Evolutionary conservation across 768 basidiomycete genomes (phyloP).

Genomic region (Neoboletus brunneissimus): DNA sequence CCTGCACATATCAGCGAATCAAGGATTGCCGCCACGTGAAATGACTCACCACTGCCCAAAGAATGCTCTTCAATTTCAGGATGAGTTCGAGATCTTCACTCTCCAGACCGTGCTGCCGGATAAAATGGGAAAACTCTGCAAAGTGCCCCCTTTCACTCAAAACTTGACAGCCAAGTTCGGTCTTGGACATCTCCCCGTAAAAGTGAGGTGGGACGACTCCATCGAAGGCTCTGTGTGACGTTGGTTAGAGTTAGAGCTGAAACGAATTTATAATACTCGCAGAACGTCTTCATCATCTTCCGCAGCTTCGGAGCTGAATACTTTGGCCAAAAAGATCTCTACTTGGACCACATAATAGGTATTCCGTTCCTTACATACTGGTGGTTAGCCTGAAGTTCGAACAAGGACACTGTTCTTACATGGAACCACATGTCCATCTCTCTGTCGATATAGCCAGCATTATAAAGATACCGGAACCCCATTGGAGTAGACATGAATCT

Average conservation of each 20-base stretch:
- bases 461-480: constrained; percentile 90
- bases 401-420: constrained; percentile 43
- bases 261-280: constrained; percentile 33
- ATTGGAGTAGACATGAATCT: constrained; percentile 94
- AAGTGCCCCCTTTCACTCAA: constrained; percentile 91
- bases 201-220: constrained; percentile 92
- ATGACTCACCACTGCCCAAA: constrained; percentile 92
- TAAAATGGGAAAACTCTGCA: constrained; percentile 84
- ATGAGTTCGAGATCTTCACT: constrained; percentile 80
- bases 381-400: constrained; percentile 6
- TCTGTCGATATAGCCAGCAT: constrained; percentile 87
- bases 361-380: constrained; percentile 76
- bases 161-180: constrained; percentile 89
- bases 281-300: constrained; percentile 69
- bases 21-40: not conserved
- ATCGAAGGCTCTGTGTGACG: constrained; percentile 60
- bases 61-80: constrained; percentile 86
- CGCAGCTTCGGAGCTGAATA: constrained; percentile 53
- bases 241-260: not conserved
- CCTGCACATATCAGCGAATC: constrained; percentile 45
- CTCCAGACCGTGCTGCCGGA: constrained; percentile 83
- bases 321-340: constrained; percentile 85
- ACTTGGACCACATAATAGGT: constrained; percentile 90
- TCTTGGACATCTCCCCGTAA: constrained; percentile 97
- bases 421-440: constrained; percentile 98